phyloP scores from a whole-genome alignment of 2,329 filamentous ascomycete species.

The Phyllosticta paracitricarpa region DNA sequence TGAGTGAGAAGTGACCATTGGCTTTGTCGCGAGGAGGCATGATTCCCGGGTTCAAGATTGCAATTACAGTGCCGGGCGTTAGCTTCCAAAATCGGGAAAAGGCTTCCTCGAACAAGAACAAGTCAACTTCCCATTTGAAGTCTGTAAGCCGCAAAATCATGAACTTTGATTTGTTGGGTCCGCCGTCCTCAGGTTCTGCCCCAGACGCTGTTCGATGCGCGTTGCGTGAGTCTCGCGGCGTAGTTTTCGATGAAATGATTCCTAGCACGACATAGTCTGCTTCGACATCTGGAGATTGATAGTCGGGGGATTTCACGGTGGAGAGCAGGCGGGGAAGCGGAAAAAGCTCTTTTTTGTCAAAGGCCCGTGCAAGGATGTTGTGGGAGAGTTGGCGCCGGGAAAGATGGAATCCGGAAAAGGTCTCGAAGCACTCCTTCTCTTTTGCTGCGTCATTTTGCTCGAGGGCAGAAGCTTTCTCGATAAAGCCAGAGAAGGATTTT shows the following conservation, averaged over 20 bases:
- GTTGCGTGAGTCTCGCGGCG: constrained; percentile 55
- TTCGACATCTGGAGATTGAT: constrained; percentile 69
- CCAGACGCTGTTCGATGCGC: constrained; percentile 31
- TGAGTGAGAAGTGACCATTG: constrained; percentile 75
- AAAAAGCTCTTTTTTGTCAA: constrained; percentile 68
- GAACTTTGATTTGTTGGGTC: constrained; percentile 64
- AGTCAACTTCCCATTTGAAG: constrained; percentile 78
- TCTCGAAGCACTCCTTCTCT: constrained; percentile 48
- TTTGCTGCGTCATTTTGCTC: constrained; percentile 17
- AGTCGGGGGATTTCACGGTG: constrained; percentile 72
- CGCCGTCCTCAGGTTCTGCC: constrained; percentile 35
- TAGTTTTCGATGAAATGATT: constrained; percentile 80
- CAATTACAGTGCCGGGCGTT: constrained; percentile 81
- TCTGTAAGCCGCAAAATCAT: constrained; percentile 87
- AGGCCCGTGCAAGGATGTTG: constrained; percentile 63
- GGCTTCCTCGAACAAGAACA: constrained; percentile 84
- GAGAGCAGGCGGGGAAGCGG: constrained; percentile 71
- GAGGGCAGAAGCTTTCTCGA: constrained; percentile 17
- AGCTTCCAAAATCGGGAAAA: constrained; percentile 93
- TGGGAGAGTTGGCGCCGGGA: constrained; percentile 77
- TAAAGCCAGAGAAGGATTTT: constrained; percentile 2
- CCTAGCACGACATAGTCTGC: constrained; percentile 84
- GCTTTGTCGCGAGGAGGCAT: constrained; percentile 77
- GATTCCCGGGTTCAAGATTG: constrained; percentile 82
- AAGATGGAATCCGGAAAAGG: constrained; percentile 77